Evolutionary conservation across 108 stramenopile genomes (phyloP).

Genomic region (Skeletonema menzelii): DNA sequence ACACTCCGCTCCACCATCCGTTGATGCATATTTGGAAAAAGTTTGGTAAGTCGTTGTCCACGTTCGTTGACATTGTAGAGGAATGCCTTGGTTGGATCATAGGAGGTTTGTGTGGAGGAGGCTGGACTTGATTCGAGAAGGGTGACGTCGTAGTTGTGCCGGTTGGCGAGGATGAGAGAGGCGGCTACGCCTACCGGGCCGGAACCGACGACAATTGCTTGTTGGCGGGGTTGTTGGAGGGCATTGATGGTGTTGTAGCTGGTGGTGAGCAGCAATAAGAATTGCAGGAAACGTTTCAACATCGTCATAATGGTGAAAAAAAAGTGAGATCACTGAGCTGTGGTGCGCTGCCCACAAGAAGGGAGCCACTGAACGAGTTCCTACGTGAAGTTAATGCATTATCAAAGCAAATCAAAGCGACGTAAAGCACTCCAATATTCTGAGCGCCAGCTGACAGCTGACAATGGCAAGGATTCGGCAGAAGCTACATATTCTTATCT

Average conservation of each 20-base stretch:
- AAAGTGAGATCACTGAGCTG: too few species aligned
- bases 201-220: constrained; percentile 49
- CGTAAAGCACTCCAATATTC: too few species aligned
- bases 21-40: too few species aligned
- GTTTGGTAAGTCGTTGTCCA: constrained; percentile 17
- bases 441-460: too few species aligned
- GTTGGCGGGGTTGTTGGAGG: not conserved
- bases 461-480: too few species aligned
- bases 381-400: too few species aligned
- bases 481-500: too few species aligned
- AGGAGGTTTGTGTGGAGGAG: constrained; percentile 13
- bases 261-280: not conserved
- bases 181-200: constrained; percentile 54
- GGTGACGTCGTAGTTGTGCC: constrained; percentile 49
- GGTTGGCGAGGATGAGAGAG: constrained; percentile 46
- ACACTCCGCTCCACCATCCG: constrained; percentile 31
- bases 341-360: too few species aligned
- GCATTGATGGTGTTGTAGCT: not conserved
- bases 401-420: too few species aligned
- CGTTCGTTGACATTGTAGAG: constrained; percentile 50
- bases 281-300: not conserved
- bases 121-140: constrained; percentile 40
- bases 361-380: too few species aligned
- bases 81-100: constrained; percentile 57
- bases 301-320: not conserved